Percentiles rank a stretch among this genome's conserved stretches.
Conservation (phyloP, 805 yeast genomes). For the Pichia nanzhaoensis region DNA sequence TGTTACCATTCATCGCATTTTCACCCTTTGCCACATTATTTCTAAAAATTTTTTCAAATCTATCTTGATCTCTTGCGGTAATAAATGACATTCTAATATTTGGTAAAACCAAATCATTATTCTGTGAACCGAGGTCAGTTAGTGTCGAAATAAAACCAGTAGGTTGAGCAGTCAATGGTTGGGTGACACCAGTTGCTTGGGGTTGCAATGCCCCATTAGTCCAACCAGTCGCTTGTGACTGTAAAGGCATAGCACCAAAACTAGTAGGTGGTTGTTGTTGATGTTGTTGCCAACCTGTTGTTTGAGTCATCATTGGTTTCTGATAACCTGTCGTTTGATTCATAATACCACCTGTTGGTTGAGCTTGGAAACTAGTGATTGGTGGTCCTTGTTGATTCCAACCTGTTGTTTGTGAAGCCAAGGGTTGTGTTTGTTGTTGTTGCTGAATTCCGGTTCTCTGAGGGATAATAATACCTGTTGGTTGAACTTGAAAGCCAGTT, state of each 20-base stretch:
- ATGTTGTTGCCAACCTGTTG: constrained; percentile 32
- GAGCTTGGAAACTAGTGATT: constrained; percentile 15
- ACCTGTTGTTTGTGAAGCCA: constrained; percentile 35
- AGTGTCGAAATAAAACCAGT: constrained; percentile 39
- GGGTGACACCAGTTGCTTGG: constrained; percentile 10
- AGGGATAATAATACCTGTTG: no score
- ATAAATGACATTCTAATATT: constrained; percentile 76
- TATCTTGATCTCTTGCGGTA: constrained; percentile 76
- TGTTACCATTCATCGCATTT: constrained; percentile 57
- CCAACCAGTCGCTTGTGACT: constrained; percentile 40
- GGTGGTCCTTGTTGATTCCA: constrained; percentile 21
- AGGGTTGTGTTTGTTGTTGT: constrained; percentile 14
- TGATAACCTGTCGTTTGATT: constrained; percentile 41
- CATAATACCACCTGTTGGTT: constrained; percentile 30
- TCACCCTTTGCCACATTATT: constrained; percentile 71
- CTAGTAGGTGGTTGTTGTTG: constrained; percentile 33
- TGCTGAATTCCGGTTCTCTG: no score
- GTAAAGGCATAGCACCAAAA: constrained; percentile 27
- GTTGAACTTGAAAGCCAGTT: constrained; percentile 15
- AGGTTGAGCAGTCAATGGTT: constrained; percentile 34
- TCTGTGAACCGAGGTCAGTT: constrained; percentile 20
- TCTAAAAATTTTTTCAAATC: constrained; percentile 79
- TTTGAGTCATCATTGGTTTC: constrained; percentile 28
- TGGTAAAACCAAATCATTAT: constrained; percentile 60
- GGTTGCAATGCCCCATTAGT: constrained; percentile 14